A percentile compares a stretch with the other conserved stretches of the same genome.
Evolutionary conservation across 192 early-diverging fungal genomes (phyloP).

Genomic region (Dissophora ornata): DNA sequence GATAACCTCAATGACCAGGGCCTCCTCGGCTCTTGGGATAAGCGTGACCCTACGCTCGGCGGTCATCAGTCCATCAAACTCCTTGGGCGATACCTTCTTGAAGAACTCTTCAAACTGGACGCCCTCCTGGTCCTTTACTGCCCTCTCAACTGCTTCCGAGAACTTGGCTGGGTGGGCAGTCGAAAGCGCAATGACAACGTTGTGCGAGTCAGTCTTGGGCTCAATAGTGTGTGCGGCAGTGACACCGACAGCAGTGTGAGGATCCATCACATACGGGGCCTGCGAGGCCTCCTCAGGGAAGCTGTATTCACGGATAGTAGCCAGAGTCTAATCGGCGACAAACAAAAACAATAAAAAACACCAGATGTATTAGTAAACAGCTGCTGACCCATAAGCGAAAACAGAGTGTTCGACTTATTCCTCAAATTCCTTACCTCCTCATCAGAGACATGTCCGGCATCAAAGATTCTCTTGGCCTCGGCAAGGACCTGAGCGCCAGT

Average conservation of each 20-base stretch:
- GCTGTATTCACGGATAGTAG: slow-evolving; percentile 80
- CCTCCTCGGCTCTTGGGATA: slow-evolving; percentile 62
- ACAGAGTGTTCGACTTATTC: too few relatives aligned
- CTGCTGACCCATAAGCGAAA: too few relatives aligned
- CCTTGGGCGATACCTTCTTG: slow-evolving; percentile 70
- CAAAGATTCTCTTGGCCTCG: slow-evolving; percentile 77
- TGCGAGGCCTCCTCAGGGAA: slow-evolving; percentile 55
- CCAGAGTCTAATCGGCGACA: slow-evolving; percentile 65
- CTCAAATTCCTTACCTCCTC: slow-evolving; percentile 52
- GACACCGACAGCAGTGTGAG: slow-evolving; percentile 97
- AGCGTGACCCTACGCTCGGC: slow-evolving; percentile 71
- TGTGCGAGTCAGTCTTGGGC: slow-evolving; percentile 19
- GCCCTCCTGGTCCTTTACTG: slow-evolving; percentile 64
- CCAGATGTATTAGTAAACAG: neutral
- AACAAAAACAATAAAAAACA: slow-evolving; percentile 11
- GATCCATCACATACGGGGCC: slow-evolving; percentile 87
- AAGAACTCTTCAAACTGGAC: slow-evolving; percentile 67
- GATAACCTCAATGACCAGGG: slow-evolving; percentile 64
- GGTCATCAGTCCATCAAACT: slow-evolving; percentile 77
- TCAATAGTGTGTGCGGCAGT: slow-evolving; percentile 74
- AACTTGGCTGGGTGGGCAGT: slow-evolving; percentile 98
- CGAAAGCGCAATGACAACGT: slow-evolving; percentile 73
- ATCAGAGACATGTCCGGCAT: slow-evolving; percentile 80
- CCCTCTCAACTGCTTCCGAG: slow-evolving; percentile 87
- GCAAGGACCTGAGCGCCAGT: slow-evolving; percentile 71